A percentile compares a stretch with the other conserved stretches of the same genome.
These are phyloP conservation scores for Xylaria digitata DNA, from an alignment of 2,329 filamentous ascomycete genomes.

Conservation along the genomic window DNA sequence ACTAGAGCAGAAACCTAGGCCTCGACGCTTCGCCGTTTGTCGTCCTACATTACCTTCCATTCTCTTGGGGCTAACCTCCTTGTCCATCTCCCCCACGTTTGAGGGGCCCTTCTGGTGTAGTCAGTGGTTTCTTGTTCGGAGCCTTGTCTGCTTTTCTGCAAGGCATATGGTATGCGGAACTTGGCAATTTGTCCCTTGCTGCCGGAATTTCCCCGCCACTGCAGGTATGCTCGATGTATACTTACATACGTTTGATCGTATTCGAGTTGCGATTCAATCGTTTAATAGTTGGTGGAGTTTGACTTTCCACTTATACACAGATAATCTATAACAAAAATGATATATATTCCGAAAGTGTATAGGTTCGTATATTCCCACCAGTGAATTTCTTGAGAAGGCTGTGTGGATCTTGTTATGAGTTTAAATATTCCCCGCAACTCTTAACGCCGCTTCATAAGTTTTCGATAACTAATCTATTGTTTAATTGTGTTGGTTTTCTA, in stretches of 20 bases:
- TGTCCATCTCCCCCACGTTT: background rate
- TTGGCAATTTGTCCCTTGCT: background rate
- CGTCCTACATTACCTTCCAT: background rate
- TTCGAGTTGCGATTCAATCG: background rate
- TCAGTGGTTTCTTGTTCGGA: background rate
- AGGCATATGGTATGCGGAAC: background rate
- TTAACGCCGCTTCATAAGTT: no score
- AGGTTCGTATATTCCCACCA: no score
- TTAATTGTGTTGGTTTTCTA: no score
- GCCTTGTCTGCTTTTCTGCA: background rate
- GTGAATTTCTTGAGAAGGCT: no score
- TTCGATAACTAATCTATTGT: no score
- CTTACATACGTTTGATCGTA: background rate
- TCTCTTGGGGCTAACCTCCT: background rate
- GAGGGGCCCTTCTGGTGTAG: background rate
- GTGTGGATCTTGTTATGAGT: no score
- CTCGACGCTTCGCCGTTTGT: background rate
- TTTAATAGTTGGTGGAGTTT: background rate
- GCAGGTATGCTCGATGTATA: no score
- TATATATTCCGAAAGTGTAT: no score
- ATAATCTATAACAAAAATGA: no score
- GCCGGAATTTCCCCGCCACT: slow-evolving; percentile 1
- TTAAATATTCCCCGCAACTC: no score
- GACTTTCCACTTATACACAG: no score
- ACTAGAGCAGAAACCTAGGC: background rate